Evolutionary conservation across 257 asterid genomes (phyloP), one percentile per base, ranked within the genome.

Genomic region (Eustoma russellianum): DNA sequence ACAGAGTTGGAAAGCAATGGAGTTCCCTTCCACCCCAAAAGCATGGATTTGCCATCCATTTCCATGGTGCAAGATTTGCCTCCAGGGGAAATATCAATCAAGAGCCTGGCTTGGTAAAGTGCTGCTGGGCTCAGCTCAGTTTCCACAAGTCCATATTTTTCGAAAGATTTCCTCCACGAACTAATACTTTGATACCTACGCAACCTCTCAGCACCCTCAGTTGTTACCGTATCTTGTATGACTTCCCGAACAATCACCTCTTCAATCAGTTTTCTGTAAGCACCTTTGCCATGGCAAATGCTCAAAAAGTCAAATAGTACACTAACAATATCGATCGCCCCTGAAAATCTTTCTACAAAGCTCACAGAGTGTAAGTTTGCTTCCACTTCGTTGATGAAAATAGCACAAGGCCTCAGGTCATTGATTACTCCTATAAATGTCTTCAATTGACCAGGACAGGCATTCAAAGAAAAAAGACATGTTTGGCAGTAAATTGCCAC

Each of bases 381-480:
- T 59, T 82, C 91, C 6, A 64, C 72, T 59, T 82, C 91, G 15
- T 60, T 34, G 1, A 82, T 65, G 14, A 79, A 66, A 75, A 76
- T 71, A 43, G 66, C 67, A 46, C 63, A 13, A 1, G 72, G 77
- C 6, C 58, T 67, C 5, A 72, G 44, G 9, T 8, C 30, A 59
- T 46, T 74, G 35, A 74, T 43, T 73, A 74, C 67, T 41, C 59
- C 55, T 72, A 79, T 71, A 13, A 79, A 33, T 16, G 56, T 59
- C 2, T 76, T 68, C 2, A 82, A 53, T 5, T 47, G 60, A 11
- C 61, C 44, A 5, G 74, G 84, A 70, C 28, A 54, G 1, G 63
- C 63, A 5, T 78, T 64, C 78, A 82, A 56, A 41, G 53, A 48
- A 12, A 49, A 71, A 0, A 82, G 49, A 41, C 73, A 48, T 66